A percentile compares a stretch with the other conserved stretches of the same genome.
Conservation (phyloP, 768 basidiomycete genomes). For the Dentipellis sp. region DNA sequence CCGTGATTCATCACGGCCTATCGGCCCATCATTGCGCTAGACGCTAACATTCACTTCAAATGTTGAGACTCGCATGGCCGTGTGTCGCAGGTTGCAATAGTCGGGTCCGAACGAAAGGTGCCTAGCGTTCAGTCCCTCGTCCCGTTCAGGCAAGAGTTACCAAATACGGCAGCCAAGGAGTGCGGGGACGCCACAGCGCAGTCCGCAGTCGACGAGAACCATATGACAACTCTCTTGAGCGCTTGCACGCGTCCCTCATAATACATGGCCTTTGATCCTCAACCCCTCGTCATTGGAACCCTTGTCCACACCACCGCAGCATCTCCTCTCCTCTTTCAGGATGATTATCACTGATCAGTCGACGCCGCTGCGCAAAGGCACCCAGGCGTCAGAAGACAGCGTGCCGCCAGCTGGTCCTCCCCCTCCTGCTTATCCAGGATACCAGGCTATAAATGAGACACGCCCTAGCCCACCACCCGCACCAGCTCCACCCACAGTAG, state of each 20-base stretch:
- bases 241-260: background rate
- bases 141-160: background rate
- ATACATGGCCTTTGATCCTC: no score
- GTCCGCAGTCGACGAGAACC: background rate
- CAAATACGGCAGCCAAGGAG: background rate
- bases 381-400: background rate
- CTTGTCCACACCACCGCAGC: background rate
- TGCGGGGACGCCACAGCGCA: background rate
- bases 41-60: no score
- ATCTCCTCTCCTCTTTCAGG: background rate
- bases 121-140: no score
- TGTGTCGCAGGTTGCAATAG: no score
- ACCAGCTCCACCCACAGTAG: background rate
- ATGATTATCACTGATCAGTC: constrained; percentile 1
- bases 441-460: background rate
- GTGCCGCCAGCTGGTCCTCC: background rate
- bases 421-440: constrained; percentile 6
- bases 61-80: no score
- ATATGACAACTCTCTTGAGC: background rate
- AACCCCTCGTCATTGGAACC: no score
- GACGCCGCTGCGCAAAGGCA: background rate
- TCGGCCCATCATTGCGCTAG: no score
- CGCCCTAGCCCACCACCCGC: background rate
- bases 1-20: no score
- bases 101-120: no score